A percentile compares a stretch with the other conserved stretches of the same genome.
phyloP scores from a whole-genome alignment of 2,329 filamentous ascomycete species.

The Colletotrichum australisinense region DNA sequence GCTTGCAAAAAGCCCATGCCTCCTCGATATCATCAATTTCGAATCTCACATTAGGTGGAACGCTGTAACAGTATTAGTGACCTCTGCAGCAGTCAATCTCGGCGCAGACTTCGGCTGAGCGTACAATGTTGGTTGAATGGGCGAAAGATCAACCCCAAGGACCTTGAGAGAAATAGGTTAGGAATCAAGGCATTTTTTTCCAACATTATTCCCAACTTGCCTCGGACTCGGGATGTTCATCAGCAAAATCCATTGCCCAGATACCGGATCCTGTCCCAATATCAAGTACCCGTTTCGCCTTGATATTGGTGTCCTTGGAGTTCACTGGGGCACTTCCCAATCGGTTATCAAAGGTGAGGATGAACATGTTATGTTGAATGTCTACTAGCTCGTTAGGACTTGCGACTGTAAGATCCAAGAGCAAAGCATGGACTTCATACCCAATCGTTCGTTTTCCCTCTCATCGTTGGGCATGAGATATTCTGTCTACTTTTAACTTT shows the following conservation, averaged over 20 bases:
- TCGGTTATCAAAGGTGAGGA: slow-evolving; percentile 43
- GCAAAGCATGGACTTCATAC: background rate
- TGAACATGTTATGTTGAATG: slow-evolving; percentile 48
- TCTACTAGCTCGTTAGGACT: too few relatives aligned
- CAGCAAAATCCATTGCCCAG: slow-evolving; percentile 56
- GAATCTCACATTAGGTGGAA: slow-evolving; percentile 61
- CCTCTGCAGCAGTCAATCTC: background rate
- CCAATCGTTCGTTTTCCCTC: slow-evolving; percentile 9
- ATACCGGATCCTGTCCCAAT: slow-evolving; percentile 59
- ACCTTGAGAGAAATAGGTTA: slow-evolving; percentile 36
- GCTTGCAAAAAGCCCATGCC: slow-evolving; percentile 49
- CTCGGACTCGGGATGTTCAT: slow-evolving; percentile 43
- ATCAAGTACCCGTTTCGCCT: slow-evolving; percentile 51
- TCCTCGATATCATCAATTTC: slow-evolving; percentile 55
- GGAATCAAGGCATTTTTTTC: too few relatives aligned
- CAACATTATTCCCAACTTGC: slow-evolving; percentile 15
- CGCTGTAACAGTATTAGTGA: slow-evolving; percentile 39
- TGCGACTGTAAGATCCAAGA: too few relatives aligned
- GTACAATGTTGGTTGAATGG: slow-evolving; percentile 47
- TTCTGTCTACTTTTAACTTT: slow-evolving; percentile 1
- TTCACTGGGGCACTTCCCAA: slow-evolving; percentile 35
- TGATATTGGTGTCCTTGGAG: slow-evolving; percentile 37
- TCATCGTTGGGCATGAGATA: slow-evolving; percentile 23
- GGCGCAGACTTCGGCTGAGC: background rate
- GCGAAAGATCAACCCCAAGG: slow-evolving; percentile 53